A percentile compares a stretch with the other conserved stretches of the same genome.
These are phyloP conservation scores for Podospora conica DNA, from an alignment of 495 filamentous ascomycete genomes.

Conservation along the genomic window DNA sequence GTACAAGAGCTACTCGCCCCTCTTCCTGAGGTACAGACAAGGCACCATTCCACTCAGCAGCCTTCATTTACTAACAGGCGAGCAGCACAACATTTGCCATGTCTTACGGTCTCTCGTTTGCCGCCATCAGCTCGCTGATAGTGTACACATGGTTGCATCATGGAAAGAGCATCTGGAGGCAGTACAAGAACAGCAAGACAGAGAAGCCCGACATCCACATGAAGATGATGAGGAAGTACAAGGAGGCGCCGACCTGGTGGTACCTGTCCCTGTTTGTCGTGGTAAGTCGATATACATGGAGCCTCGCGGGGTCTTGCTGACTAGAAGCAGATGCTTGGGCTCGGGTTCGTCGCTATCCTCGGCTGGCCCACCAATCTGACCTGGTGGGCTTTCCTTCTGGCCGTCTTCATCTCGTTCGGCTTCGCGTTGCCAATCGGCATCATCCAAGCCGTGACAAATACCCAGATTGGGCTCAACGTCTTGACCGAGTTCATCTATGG, in stretches of 20 bases:
- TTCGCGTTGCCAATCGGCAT: conserved; percentile 53
- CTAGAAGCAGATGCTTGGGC: conserved; percentile 47
- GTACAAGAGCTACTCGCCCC: conserved; percentile 56
- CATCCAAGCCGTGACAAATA: conserved; percentile 62
- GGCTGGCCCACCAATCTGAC: conserved; percentile 60
- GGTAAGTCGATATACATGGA: conserved; percentile 21
- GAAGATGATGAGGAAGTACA: conserved; percentile 55
- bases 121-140: conserved; percentile 59
- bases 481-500: conserved; percentile 68
- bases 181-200: conserved; percentile 53
- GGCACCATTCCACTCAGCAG: neutral
- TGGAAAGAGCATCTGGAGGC: conserved; percentile 54
- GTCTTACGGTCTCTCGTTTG: conserved; percentile 65
- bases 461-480: conserved; percentile 61
- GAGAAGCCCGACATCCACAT: conserved; percentile 55
- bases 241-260: conserved; percentile 53
- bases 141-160: conserved; percentile 61
- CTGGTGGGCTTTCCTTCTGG: conserved; percentile 63
- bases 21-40: conserved; percentile 47
- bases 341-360: conserved; percentile 58
- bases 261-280: conserved; percentile 45
- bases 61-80: conserved; percentile 13
- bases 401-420: conserved; percentile 50
- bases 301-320: conserved; percentile 29
- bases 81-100: conserved; percentile 53